phyloP scores from a whole-genome alignment of 495 filamentous ascomycete genomes.

The Darksidea phi region DNA sequence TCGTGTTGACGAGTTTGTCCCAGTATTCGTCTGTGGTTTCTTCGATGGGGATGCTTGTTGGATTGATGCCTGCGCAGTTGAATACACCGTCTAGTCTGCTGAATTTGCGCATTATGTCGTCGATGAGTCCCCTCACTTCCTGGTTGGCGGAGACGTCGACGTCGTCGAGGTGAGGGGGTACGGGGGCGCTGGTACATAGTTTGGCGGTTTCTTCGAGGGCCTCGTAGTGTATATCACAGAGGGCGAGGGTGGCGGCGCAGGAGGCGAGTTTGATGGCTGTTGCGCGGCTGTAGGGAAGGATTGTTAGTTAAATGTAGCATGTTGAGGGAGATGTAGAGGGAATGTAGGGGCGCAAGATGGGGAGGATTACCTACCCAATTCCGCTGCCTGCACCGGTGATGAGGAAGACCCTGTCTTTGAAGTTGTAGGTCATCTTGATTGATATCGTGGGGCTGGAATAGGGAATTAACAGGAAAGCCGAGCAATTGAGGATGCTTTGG shows the following conservation, averaged over 20 bases:
- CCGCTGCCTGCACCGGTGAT: constrained; percentile 56
- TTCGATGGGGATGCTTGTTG: constrained; percentile 40
- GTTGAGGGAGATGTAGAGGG: background rate
- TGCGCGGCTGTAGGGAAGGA: constrained; percentile 39
- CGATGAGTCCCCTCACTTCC: constrained; percentile 38
- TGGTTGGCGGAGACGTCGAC: constrained; percentile 45
- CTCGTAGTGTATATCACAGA: constrained; percentile 48
- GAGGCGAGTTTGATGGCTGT: constrained; percentile 48
- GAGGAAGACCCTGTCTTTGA: constrained; percentile 47
- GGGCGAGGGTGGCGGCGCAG: constrained; percentile 48
- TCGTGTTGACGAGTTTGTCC: constrained; percentile 45
- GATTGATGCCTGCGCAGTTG: constrained; percentile 56
- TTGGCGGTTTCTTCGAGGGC: constrained; percentile 34
- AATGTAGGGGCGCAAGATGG: background rate
- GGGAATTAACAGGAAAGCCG: background rate
- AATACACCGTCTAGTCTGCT: constrained; percentile 49
- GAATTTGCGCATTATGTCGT: constrained; percentile 38
- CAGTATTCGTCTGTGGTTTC: constrained; percentile 41
- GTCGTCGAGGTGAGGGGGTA: constrained; percentile 34
- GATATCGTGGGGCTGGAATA: background rate
- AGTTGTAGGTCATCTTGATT: constrained; percentile 38
- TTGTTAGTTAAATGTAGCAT: background rate
- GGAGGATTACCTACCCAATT: constrained; percentile 45
- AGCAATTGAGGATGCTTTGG: background rate
- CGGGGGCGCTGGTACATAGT: constrained; percentile 11